phyloP scores from a whole-genome alignment of 768 basidiomycete species.

The Suillus ampliporus region DNA sequence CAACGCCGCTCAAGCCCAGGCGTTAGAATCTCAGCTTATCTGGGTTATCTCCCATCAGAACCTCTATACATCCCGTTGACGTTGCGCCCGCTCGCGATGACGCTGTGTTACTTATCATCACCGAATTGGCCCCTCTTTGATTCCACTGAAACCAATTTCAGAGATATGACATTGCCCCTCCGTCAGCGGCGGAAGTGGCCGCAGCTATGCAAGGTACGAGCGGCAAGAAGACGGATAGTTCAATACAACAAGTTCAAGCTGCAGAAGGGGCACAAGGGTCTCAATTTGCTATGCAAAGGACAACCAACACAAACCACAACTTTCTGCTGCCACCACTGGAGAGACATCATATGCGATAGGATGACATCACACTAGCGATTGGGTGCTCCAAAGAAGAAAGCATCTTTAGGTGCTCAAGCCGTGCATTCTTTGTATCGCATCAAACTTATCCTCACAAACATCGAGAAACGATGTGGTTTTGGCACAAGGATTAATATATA shows the following conservation, averaged over 20 bases:
- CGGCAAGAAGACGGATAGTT: not conserved
- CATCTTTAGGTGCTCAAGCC: not conserved
- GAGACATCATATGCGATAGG: not conserved
- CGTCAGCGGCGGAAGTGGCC: not conserved
- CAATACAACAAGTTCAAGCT: not conserved
- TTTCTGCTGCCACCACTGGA: not conserved
- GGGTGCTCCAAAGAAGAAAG: not conserved
- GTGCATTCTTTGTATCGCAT: not conserved
- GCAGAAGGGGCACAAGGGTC: not conserved
- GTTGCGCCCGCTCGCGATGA: not conserved
- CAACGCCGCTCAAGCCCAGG: not conserved
- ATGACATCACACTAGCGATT: not conserved
- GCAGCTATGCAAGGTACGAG: not conserved
- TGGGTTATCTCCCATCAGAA: not conserved
- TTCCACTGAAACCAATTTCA: not conserved
- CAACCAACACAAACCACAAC: not conserved
- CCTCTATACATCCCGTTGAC: not conserved
- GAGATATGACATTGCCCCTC: not conserved
- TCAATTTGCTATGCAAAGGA: not conserved
- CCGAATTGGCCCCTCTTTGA: not conserved
- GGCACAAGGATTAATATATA: too few relatives aligned
- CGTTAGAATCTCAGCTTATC: not conserved
- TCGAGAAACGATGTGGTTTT: not conserved
- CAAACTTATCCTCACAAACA: not conserved
- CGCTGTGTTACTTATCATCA: not conserved